Base-by-base conservation (phyloP, 768 basidiomycete species). In the Sporobolomyces pararoseus region DNA sequence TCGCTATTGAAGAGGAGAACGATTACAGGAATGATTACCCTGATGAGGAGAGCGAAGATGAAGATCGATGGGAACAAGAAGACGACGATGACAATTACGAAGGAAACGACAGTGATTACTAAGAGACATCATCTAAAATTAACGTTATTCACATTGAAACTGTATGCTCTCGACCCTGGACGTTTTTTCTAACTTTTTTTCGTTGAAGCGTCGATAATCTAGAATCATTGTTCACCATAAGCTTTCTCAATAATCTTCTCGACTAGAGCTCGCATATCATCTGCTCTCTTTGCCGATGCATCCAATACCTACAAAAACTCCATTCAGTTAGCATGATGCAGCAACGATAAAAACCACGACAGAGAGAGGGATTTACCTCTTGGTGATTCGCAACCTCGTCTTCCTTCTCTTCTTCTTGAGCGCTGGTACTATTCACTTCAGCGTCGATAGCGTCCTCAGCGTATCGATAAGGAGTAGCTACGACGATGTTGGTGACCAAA, bases 401-500 rank as follows among this genome's bases (percentile, higher is more conserved):
- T 29, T 52, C 31, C 27, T 42, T 53, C 31, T 58, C 23, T 16
- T 35, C n/a, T 27, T 1, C 31, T 17, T 23, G 2, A 25, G 7
- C 52, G 31, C 52, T 31, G 66, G 88, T 88, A 84, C 91, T 89
- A 13, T 44, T 32, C 7, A 25, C 29, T 19, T 92, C 90, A 10
- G 88, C 86, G 62, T 86, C 83, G 2, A 91, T 88, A 75, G 89
- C 89, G 12, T 86, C 87, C 71, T 83, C 84, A 53, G 90, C 87
- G 65, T 86, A 87, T 63, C 85, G 79, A 77, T 89, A 87, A 52
- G 78, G 82, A 0, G 86, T 87, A 67, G 89, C 86, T 52, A 90
- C 86, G 16, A 94, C 92, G 76, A 84, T 83, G 80, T 94, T 94
- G 32, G 91, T 93, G 32, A 91, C 89, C 65, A 94, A 83, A 73